Percentiles rank a stretch among this genome's conserved stretches.
Evolutionary conservation across 2,329 filamentous ascomycete species (phyloP).

Genomic region (Acephala macrosclerotiorum): DNA sequence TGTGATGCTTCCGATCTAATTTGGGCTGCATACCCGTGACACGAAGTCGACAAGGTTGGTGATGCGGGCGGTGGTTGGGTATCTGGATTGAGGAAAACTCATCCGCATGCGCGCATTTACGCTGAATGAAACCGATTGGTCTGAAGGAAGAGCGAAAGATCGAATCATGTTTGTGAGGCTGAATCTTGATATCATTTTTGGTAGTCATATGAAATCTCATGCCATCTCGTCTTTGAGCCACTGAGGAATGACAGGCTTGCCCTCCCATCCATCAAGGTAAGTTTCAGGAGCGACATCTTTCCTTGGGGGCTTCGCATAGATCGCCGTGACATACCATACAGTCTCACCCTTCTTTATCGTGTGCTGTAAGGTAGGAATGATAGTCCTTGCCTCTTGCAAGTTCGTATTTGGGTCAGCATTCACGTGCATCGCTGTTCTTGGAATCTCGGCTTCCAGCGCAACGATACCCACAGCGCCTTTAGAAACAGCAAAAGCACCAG

Average conservation of each 20-base stretch:
- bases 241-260: conserved; percentile 61
- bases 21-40: neutral
- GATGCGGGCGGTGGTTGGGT: neutral
- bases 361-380: conserved; percentile 73
- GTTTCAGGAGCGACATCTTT: conserved; percentile 57
- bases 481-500: conserved; percentile 63
- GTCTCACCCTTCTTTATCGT: conserved; percentile 64
- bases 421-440: conserved; percentile 65
- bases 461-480: conserved; percentile 64
- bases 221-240: conserved; percentile 59
- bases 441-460: conserved; percentile 51
- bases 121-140: conserved; percentile 1
- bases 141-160: neutral
- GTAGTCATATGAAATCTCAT: neutral
- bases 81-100: neutral
- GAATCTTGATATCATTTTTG: neutral
- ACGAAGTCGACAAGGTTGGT: neutral
- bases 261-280: conserved; percentile 69
- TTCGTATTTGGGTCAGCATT: conserved; percentile 84
- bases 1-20: conserved; percentile 4
- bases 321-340: conserved; percentile 72
- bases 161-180: conserved; percentile 2
- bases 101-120: neutral
- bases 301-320: conserved; percentile 72
- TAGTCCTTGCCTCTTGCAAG: conserved; percentile 73